Evolutionary conservation across 805 yeast genomes (phyloP), one percentile per base, ranked within the genome.

Genomic region (Nakazawaea molendinolei): DNA sequence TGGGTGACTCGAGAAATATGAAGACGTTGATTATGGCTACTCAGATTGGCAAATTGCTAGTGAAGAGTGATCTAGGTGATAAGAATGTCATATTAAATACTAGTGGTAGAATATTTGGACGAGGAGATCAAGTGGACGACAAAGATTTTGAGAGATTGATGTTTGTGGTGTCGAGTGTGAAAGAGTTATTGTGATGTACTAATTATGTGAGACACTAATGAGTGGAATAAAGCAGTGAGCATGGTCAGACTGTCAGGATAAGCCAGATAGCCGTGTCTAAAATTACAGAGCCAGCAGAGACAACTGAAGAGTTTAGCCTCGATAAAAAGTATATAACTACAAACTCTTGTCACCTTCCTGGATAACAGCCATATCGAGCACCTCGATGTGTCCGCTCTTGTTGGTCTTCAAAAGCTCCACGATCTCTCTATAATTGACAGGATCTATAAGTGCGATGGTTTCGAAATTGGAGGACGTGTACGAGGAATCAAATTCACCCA

Each of bases 291-390:
- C n/a, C n/a, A n/a, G n/a, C n/a, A n/a, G n/a, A n/a, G n/a, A n/a
- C n/a, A n/a, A n/a, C n/a, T n/a, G n/a, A n/a, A n/a, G n/a, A n/a
- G n/a, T n/a, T n/a, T n/a, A n/a, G n/a, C n/a, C n/a, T n/a, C n/a
- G n/a, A n/a, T n/a, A n/a, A n/a, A n/a, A n/a, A n/a, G n/a, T n/a
- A n/a, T n/a, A n/a, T 15, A 8, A 21, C 15, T 21, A 38, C 24
- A 32, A 32, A 30, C 43, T 51, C 15, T 38, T 50, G 14, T 64
- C 71, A n/a, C 65, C 66, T 38, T 77, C 80, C 43, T 75, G 78
- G n/a, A 81, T 68, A 8, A 85, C 95, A 12, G 95, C 90, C 82
- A 84, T 80, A 47, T 86, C 95, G 42, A 89, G 59, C 6, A 89
- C 92, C 55, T 89, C 95, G 4, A 87, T 67, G 2, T 75, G 62